Evolutionary conservation across 306 rosid genomes (phyloP).

Genomic region (Acacia acuminata): DNA sequence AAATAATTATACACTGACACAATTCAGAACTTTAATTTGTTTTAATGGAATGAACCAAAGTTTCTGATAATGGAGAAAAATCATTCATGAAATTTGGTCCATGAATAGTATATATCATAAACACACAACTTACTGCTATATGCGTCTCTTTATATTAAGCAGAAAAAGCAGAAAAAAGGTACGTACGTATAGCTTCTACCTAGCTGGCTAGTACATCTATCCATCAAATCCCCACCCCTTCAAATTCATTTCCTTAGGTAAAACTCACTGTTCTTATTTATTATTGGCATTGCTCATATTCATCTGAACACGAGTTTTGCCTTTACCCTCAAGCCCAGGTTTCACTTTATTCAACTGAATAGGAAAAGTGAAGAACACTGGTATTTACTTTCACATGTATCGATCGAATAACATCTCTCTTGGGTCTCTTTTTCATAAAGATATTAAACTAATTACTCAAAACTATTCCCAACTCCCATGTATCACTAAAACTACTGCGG

Average conservation of each 20-base stretch:
- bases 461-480: background rate
- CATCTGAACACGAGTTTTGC: background rate
- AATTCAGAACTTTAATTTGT: background rate
- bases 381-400: too few species aligned
- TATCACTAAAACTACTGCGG: background rate
- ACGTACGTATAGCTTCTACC: background rate
- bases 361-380: too few species aligned
- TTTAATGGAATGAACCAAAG: background rate
- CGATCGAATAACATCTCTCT: too few species aligned
- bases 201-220: background rate
- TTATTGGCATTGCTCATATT: background rate
- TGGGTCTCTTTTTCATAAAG: too few species aligned
- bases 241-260: background rate
- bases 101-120: background rate
- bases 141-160: conserved; percentile 2
- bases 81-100: background rate
- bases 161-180: background rate
- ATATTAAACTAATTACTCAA: too few species aligned
- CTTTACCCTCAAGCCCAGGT: too few species aligned
- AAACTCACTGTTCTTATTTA: background rate
- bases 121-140: background rate
- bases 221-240: background rate
- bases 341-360: too few species aligned
- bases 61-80: background rate
- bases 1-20: background rate